Evolutionary conservation across 164 flowering plant species (phyloP).

Genomic region (Macadamia tetraphylla): DNA sequence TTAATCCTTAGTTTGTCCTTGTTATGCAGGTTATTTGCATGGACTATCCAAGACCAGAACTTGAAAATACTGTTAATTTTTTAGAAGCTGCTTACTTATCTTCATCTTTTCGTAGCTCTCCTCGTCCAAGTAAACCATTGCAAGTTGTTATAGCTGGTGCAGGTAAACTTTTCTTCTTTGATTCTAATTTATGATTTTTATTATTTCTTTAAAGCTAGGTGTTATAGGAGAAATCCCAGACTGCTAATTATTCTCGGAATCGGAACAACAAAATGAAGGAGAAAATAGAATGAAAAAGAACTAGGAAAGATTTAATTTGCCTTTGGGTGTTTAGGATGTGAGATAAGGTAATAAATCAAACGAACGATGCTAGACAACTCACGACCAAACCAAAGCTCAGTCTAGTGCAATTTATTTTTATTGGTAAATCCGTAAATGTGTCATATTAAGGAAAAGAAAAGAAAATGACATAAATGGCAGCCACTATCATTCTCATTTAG

Average conservation of each 20-base stretch:
- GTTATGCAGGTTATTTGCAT: slow-evolving; percentile 65
- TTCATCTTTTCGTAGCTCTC: slow-evolving; percentile 51
- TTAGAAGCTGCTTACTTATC: slow-evolving; percentile 92
- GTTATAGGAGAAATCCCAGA: no score
- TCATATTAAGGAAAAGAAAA: no score
- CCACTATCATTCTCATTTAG: no score
- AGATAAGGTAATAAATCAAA: no score
- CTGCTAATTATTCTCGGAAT: neutral
- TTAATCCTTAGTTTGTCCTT: neutral
- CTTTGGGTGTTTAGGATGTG: no score
- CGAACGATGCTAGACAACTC: no score
- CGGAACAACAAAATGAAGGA: neutral
- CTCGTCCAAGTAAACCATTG: slow-evolving; percentile 70
- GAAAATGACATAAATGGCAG: no score
- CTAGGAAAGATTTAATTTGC: neutral
- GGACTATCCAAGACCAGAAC: slow-evolving; percentile 91
- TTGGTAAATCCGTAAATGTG: no score
- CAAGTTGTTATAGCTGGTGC: slow-evolving; percentile 91
- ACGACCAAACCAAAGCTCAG: no score
- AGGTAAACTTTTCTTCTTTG: slow-evolving; percentile 37
- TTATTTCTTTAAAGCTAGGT: no score
- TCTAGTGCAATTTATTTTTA: no score
- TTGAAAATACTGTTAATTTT: slow-evolving; percentile 71
- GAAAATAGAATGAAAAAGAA: neutral
- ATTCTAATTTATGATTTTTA: neutral